Evolutionary conservation across 1,284 basidiomycete genomes (phyloP), one percentile per base, ranked within the genome.

Genomic region (Coniferiporia sulphurascens): DNA sequence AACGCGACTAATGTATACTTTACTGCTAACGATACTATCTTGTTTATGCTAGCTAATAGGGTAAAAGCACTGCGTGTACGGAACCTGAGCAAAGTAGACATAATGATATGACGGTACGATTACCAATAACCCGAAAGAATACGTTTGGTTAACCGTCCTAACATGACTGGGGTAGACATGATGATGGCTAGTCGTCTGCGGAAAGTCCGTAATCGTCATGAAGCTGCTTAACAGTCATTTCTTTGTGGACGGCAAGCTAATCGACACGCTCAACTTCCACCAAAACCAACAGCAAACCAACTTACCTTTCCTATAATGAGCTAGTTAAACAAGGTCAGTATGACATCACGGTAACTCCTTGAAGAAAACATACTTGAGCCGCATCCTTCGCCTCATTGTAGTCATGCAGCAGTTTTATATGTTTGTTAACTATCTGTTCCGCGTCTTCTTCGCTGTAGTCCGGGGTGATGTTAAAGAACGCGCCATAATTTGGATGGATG

Each of bases 361-460:
- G 32, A 41, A 13, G 6, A 46, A 63, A 59, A 63, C 60, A 34
- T 54, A 83, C 88, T 81, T 91, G 89, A 0, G 88, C 77, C 2
- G 87, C 89, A 67, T 91, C 89, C 68, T 91, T 91, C 5, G 87
- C 81, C 68, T 91, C 89, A 63, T 91, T 91, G 65, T 91, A 91
- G 49, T 73, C 76, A 68, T 91, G 89, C 27, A 91, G 71, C 3
- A 89, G 74, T 63, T 81, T 82, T 69, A 90, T 90, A 66, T 91
- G 87, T 6, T 74, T 74, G 53, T 84, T 82, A 17, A 87, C 85
- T 13, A 89, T 84, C 62, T 76, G 75, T 48, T 87, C 84, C 0
- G 87, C 81, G 62, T 87, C 81, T 64, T 79, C 78, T 43, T 71
- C 65, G 9, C 84, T 89, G 59, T 12, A 56, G 53, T 13, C 10